Percentiles rank a stretch among this genome's conserved stretches.
Evolutionary conservation across 768 basidiomycete species (phyloP).

Genomic region (Trametopsis cervina): DNA sequence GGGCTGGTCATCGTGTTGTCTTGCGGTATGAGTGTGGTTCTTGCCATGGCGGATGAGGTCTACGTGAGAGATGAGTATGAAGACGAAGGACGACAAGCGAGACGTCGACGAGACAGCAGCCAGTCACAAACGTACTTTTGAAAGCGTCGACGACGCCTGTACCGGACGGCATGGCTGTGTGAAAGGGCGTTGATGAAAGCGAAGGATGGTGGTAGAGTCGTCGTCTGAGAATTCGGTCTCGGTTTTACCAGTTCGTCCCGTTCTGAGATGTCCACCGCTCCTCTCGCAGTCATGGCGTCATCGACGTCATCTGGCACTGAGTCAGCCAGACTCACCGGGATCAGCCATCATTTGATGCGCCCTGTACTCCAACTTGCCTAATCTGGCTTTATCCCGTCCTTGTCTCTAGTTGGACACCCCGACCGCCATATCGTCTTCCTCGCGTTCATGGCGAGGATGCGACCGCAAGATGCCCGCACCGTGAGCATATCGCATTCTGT

Average conservation of each 20-base stretch:
- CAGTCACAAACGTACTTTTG: slow-evolving; percentile 74
- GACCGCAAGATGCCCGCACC: too few species aligned
- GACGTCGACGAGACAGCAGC: neutral
- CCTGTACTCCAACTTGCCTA: too few species aligned
- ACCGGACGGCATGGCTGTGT: slow-evolving; percentile 46
- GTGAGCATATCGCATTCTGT: too few species aligned
- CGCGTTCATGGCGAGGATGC: too few species aligned
- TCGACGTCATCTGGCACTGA: slow-evolving; percentile 12
- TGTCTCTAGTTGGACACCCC: too few species aligned
- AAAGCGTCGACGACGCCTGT: slow-evolving; percentile 74
- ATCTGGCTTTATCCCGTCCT: too few species aligned
- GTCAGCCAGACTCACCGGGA: too few species aligned
- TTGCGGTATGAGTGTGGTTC: slow-evolving; percentile 24
- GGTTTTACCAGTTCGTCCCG: neutral
- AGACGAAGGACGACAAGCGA: slow-evolving; percentile 5
- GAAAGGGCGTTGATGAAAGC: slow-evolving; percentile 1
- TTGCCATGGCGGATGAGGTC: slow-evolving; percentile 52
- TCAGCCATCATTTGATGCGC: too few species aligned
- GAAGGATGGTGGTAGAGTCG: neutral
- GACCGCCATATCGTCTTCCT: too few species aligned
- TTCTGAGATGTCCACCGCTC: slow-evolving; percentile 6
- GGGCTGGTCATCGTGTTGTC: slow-evolving; percentile 15
- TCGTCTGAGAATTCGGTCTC: too few species aligned
- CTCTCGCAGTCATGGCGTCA: slow-evolving; percentile 13
- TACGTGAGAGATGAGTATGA: slow-evolving; percentile 16